A percentile compares a stretch with the other conserved stretches of the same genome.
Conservation (phyloP, 371 early-diverging fungal genomes). For the Mortierella sp. region DNA sequence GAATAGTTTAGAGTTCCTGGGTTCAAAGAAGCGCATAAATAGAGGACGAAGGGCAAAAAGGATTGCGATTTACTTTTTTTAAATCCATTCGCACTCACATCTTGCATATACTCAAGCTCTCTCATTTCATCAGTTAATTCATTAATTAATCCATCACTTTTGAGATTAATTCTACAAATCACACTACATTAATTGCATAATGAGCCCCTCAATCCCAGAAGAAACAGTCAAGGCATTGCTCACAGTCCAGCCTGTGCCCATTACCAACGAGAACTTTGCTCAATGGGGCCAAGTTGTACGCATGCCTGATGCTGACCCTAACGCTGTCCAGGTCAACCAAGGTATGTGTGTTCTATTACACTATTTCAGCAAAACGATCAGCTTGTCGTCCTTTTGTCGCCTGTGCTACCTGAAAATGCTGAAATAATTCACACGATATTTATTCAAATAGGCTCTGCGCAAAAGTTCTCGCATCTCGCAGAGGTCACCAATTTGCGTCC, state of each 20-base stretch:
- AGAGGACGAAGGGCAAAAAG: too few species aligned
- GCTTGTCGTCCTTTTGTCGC: background rate
- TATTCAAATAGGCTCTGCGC: constrained; percentile 67
- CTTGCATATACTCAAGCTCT: too few species aligned
- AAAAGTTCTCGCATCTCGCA: constrained; percentile 77
- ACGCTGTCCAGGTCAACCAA: constrained; percentile 77
- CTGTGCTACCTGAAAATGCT: background rate
- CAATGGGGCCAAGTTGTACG: constrained; percentile 85
- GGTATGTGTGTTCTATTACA: constrained; percentile 29
- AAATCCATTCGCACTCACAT: too few species aligned
- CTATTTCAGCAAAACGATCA: too few species aligned
- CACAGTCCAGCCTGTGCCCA: constrained; percentile 62
- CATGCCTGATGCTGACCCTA: constrained; percentile 50
- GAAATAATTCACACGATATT: background rate
- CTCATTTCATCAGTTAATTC: too few species aligned
- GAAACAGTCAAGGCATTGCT: constrained; percentile 35
- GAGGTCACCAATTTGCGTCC: constrained; percentile 68
- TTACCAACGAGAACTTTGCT: constrained; percentile 75
- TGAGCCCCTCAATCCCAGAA: background rate
- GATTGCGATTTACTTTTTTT: too few species aligned
- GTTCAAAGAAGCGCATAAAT: too few species aligned
- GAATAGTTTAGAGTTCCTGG: too few species aligned
- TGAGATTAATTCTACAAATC: too few species aligned
- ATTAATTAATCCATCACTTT: too few species aligned
- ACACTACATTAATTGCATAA: background rate